Evolutionary conservation across 106 monocot genomes (phyloP), one percentile per base, ranked within the genome.

Genomic region (Gastrodia elata): DNA sequence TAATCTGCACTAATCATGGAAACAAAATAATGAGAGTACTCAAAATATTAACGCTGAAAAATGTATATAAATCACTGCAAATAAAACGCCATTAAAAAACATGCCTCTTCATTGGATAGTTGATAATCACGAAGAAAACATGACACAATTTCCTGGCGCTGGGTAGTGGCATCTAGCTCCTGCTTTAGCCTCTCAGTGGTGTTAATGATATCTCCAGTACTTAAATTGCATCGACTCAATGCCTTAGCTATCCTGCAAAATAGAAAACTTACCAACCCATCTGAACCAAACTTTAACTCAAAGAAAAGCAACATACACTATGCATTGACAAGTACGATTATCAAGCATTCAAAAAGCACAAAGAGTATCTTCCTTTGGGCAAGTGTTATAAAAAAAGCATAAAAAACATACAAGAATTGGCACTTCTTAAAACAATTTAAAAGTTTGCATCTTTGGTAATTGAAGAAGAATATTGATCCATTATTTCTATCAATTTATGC

Each of bases 111-210:
- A 78, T 76, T 88, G 41, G 97, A 88, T 48, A 98, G 91, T 64
- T 98, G 98, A 58, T 98, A 98, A 76, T 98, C 93, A 25, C 87
- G 83, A 57, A 98, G 88, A 65, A 98, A 98, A 75, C 93, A 93
- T 9, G 93, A 91, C 3, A 91, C 98, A 39, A 98, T 98, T 73
- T 93, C 93, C 77, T 93, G 98, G 6, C 91, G 56, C 70, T 98
- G 93, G 33, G 87, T 88, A 34, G 87, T 98, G 41, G 89, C 56
- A n/a, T 98, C 91, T 38, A 98, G 85, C 52, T 98, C 97, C 69
- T 87, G 93, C 70, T 98, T 82, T 41, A 98, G 77, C 78, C 88
- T 84, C 86, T 98, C 93, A 11, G 98, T 93, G 2, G 93, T 93
- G 58, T 37, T 87, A 71, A 98, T 91, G 41, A 98, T 93, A 75